Evolutionary conservation across 2,329 filamentous ascomycete species (phyloP), one percentile per base, ranked within the genome.

Genomic region (Fusarium albidum): DNA sequence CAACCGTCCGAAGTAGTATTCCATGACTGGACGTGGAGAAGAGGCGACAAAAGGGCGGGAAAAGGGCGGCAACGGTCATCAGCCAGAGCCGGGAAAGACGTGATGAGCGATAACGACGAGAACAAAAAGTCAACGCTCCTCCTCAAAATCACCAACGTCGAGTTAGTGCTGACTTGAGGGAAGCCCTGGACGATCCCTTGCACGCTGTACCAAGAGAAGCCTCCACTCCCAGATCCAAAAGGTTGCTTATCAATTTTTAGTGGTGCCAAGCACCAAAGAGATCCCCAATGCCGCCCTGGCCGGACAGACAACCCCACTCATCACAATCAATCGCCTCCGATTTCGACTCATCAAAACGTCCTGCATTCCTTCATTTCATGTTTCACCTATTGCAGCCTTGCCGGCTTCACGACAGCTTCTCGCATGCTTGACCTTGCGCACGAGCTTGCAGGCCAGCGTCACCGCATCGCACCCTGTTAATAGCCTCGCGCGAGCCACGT

Each of bases 51-150:
- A 33, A 27, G 21, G 35, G n/a, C n/a, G n/a, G n/a, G n/a, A n/a
- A n/a, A n/a, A n/a, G n/a, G n/a, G n/a, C n/a, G n/a, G n/a, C n/a
- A n/a, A n/a, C 37, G 34, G 45, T 28, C 37, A 33, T 42, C 21
- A 34, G 31, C 27, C 42, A 18, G 13, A 41, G 44, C 44, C 26
- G 40, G 31, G 46, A 29, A 39, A 32, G 53, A 56, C 40, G 40
- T 34, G 47, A 43, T 49, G 31, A 49, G 43, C 49, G 50, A 62
- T 62, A 55, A 62, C 50, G 57, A 55, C 57, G 61, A 44, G 41
- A 35, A 34, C 34, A 6, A 18, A 28, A 12, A 32, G 21, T 39
- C 25, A 18, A 31, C 26, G 27, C 12, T 48, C 14, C 13, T 33
- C 21, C 55, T 59, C 40, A 21, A 21, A 21, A 29, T 28, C 21